Evolutionary conservation across 2,329 filamentous ascomycete species (phyloP), one percentile per base, ranked within the genome.

Genomic region (Zymoseptoria passerinii): DNA sequence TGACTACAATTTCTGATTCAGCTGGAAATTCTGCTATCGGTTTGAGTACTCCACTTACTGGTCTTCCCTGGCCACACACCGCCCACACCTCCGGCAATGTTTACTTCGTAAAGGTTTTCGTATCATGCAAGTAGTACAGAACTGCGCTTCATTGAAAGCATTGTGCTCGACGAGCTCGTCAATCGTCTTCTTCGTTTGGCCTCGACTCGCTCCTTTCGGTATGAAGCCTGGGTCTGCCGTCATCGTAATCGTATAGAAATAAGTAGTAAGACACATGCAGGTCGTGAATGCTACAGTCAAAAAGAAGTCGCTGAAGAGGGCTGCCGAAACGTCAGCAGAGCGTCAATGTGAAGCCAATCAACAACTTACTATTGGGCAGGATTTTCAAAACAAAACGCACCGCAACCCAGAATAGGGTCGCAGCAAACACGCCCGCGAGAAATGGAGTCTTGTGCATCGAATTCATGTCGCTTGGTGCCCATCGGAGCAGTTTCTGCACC

Each of bases 11-110:
- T 10, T 3, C 27, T 57, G 28, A 60, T 57, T 60, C 19, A 58
- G 56, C 19, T 27, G 10, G 55, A 23, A 16, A 27, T 8, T 16
- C 51, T 4, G 28, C 18, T n/a, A 10, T 2, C 20, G 2, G 6
- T 10, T 29, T 9, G 23, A 18, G 29, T 55, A 13, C 10, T 20
- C 10, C 29, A 81, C 89, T 81, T 76, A 95, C 90, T 99, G 94
- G 71, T 99, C 94, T 75, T 96, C 90, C 74, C 95, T 95, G 56
- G 92, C 91, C 56, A 99, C 89, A 72, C 94, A 99, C 63, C 92
- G 88, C 68, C 88, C 85, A 72, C 94, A 99, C 61, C 89, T 83
- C 70, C 87, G 88, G 77, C 94, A 99, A 75, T 99, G 94, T 78
- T 97, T 99, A 77, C 92, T 96, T 65, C 94, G 84, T 61, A 99